Evolutionary conservation across 495 filamentous ascomycete species (phyloP).

Genomic region (Xylaria castorea): DNA sequence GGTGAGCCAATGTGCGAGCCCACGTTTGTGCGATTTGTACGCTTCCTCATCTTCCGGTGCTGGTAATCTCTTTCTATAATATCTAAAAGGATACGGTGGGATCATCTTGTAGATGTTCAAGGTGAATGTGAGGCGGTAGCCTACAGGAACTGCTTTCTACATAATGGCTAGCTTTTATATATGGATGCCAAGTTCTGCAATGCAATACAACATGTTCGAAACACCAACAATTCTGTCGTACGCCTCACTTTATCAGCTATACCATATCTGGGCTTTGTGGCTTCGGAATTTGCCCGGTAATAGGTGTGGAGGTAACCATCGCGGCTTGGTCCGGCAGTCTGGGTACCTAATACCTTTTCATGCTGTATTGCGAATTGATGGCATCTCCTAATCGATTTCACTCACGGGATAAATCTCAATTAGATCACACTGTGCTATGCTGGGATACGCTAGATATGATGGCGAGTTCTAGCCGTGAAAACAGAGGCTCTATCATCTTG

Average conservation of each 20-base stretch:
- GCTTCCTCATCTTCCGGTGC: neutral
- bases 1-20: neutral
- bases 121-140: neutral
- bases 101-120: neutral
- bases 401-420: neutral
- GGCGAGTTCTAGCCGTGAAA: neutral
- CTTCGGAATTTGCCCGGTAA: slow-evolving; percentile 7
- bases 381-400: neutral
- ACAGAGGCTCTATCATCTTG: neutral
- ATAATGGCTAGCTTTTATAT: neutral
- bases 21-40: neutral
- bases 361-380: neutral
- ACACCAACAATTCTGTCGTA: neutral
- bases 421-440: neutral
- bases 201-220: slow-evolving; percentile 15
- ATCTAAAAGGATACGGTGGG: slow-evolving; percentile 8
- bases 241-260: neutral
- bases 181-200: slow-evolving; percentile 14
- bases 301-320: neutral
- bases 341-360: neutral
- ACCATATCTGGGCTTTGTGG: neutral
- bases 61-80: neutral
- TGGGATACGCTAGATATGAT: neutral
- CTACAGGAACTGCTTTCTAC: neutral
- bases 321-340: neutral